Evolutionary conservation across 495 filamentous ascomycete species (phyloP).

Genomic region (Amniculicola lignicola): DNA sequence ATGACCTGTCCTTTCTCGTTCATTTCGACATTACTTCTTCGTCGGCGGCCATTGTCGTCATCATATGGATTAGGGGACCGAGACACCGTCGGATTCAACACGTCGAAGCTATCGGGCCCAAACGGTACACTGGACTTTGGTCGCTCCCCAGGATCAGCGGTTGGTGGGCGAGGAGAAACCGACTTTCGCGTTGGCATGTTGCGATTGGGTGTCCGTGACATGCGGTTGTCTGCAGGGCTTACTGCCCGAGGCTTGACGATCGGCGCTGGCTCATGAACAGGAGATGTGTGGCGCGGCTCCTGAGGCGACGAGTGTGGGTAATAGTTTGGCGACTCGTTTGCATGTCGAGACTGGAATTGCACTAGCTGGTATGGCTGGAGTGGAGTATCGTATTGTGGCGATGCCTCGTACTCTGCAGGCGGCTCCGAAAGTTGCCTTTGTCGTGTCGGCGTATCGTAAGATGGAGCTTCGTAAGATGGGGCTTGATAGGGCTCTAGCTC

Average conservation of each 20-base stretch:
- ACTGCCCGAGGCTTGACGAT: conserved; percentile 49
- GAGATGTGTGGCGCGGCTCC: conserved; percentile 28
- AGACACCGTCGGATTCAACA: conserved; percentile 58
- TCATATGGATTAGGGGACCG: conserved; percentile 5
- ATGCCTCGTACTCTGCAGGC: conserved; percentile 20
- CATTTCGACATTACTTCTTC: conserved; percentile 14
- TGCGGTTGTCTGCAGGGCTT: conserved; percentile 36
- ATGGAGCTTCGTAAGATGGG: no score
- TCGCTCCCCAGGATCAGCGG: conserved; percentile 43
- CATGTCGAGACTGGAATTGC: conserved; percentile 25
- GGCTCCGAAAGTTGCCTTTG: conserved; percentile 24
- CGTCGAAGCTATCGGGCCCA: conserved; percentile 82
- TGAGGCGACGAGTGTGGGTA: conserved; percentile 29
- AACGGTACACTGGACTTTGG: conserved; percentile 69
- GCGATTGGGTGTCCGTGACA: conserved; percentile 39
- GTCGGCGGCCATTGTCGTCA: conserved; percentile 7
- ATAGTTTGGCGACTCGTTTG: conserved; percentile 12
- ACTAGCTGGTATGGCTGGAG: conserved; percentile 33
- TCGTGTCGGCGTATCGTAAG: conserved; percentile 26
- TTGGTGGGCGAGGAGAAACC: conserved; percentile 65
- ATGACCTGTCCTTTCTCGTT: conserved; percentile 54
- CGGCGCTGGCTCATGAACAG: conserved; percentile 33
- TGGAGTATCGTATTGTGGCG: conserved; percentile 34
- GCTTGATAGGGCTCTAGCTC: conserved; percentile 12
- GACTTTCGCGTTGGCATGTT: conserved; percentile 69